Evolutionary conservation across 1,139 yeast species (phyloP).

Genomic region (Scheffersomyces segobiensis): DNA sequence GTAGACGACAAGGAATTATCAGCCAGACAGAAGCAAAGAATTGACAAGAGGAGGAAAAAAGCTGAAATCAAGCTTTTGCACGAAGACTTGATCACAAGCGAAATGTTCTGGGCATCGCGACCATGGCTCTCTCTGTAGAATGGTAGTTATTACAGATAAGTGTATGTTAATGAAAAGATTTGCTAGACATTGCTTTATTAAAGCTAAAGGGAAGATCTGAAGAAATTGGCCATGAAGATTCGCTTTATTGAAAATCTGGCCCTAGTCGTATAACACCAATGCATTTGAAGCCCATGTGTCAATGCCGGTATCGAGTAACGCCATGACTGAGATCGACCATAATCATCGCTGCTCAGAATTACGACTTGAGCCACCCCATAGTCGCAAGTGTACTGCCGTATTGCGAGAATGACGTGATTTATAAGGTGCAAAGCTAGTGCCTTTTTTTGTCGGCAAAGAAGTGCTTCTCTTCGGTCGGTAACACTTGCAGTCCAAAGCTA

Average conservation of each 20-base stretch:
- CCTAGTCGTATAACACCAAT: no score
- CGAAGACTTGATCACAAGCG: slow-evolving; percentile 57
- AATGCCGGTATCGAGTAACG: not conserved
- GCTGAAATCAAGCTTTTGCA: slow-evolving; percentile 49
- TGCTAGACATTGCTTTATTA: no score
- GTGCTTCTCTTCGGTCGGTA: not conserved
- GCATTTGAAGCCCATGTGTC: not conserved
- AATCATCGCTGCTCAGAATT: not conserved
- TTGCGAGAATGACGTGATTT: not conserved
- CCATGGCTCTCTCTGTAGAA: slow-evolving; percentile 27
- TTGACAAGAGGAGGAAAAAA: slow-evolving; percentile 49
- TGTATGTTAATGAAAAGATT: not conserved
- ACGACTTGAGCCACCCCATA: not conserved
- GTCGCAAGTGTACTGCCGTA: not conserved
- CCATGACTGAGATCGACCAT: not conserved
- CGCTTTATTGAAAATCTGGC: no score
- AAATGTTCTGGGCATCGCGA: slow-evolving; percentile 51
- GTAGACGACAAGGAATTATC: slow-evolving; percentile 21
- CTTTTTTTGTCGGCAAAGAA: no score
- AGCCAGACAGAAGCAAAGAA: slow-evolving; percentile 52
- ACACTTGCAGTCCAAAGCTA: not conserved
- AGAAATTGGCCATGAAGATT: no score
- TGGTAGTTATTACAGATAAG: not conserved
- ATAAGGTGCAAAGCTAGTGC: not conserved
- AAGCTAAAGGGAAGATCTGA: no score